These are phyloP conservation scores for Psidium friedrichsthalianum DNA, from an alignment of 345 rosid species.

Conservation along the genomic window DNA sequence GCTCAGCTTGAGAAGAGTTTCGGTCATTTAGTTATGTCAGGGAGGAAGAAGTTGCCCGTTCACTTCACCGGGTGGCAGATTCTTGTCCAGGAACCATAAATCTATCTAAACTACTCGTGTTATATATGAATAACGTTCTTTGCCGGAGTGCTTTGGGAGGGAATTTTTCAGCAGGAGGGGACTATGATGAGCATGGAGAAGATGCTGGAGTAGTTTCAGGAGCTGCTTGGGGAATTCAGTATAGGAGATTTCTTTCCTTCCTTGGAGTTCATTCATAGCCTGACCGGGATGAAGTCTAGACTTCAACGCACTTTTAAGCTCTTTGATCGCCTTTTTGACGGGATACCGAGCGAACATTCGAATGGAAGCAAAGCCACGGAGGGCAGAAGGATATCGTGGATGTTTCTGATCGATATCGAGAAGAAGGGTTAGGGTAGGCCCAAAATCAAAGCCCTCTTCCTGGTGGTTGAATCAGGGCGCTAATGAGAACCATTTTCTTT, in stretches of 20 bases:
- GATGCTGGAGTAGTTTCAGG: slow-evolving; percentile 36
- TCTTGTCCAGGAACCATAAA: slow-evolving; percentile 7
- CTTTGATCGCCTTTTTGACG: slow-evolving; percentile 21
- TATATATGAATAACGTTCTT: slow-evolving; percentile 18
- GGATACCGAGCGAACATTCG: slow-evolving; percentile 16
- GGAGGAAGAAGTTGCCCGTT: slow-evolving; percentile 27
- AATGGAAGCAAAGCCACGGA: slow-evolving; percentile 1
- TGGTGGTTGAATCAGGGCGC: slow-evolving; percentile 8
- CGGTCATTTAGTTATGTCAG: slow-evolving; percentile 21
- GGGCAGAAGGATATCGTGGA: slow-evolving; percentile 23
- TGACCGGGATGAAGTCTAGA: slow-evolving; percentile 22
- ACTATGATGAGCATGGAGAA: slow-evolving; percentile 23
- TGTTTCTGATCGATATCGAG: slow-evolving; percentile 17
- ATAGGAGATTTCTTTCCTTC: slow-evolving; percentile 32
- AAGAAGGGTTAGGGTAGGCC: slow-evolving; percentile 8
- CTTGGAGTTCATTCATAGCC: slow-evolving; percentile 21
- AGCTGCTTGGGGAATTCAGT: slow-evolving; percentile 20
- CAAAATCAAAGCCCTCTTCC: slow-evolving; percentile 28
- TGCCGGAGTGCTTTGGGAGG: slow-evolving; percentile 27
- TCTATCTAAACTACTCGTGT: slow-evolving; percentile 12
- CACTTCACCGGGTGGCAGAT: slow-evolving; percentile 14
- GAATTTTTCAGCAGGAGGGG: slow-evolving; percentile 12
- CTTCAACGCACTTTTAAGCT: slow-evolving; percentile 12
- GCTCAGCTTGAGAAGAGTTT: slow-evolving; percentile 20
- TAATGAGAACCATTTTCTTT: neutral